Evolutionary conservation across 2,329 filamentous ascomycete genomes (phyloP).

Genomic region (Penicillium glabrum): DNA sequence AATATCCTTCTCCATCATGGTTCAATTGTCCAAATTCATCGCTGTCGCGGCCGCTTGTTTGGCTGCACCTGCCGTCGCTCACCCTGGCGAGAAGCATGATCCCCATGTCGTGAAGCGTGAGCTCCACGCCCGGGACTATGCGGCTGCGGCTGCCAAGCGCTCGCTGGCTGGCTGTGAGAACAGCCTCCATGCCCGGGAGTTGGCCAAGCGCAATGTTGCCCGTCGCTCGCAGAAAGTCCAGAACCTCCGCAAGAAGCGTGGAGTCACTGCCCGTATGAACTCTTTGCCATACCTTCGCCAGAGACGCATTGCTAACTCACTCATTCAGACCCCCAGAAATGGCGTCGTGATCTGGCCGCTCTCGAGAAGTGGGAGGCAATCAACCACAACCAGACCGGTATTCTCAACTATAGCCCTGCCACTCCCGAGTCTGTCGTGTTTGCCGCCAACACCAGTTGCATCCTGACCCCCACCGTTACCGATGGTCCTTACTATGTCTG

Average conservation of each 20-base stretch:
- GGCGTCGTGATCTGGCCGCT: conserved; percentile 37
- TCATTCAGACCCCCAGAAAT: conserved; percentile 19
- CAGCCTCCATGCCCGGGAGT: conserved; percentile 20
- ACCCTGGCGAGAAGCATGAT: conserved; percentile 34
- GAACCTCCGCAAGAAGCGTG: conserved; percentile 26
- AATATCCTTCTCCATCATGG: conserved; percentile 8
- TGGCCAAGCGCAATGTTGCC: conserved; percentile 27
- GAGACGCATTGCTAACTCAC: neutral
- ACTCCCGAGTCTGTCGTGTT: conserved; percentile 36
- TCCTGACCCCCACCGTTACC: conserved; percentile 45
- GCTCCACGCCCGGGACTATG: conserved; percentile 26
- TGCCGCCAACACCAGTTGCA: conserved; percentile 45
- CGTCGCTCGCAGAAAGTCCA: conserved; percentile 29
- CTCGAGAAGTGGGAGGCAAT: conserved; percentile 40
- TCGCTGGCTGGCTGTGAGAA: conserved; percentile 26
- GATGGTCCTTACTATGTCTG: conserved; percentile 49
- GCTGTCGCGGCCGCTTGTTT: conserved; percentile 29
- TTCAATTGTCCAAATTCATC: conserved; percentile 29
- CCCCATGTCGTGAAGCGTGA: conserved; percentile 29
- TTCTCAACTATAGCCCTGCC: conserved; percentile 25
- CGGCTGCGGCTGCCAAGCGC: conserved; percentile 25
- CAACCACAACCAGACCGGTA: conserved; percentile 40
- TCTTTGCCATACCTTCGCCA: neutral
- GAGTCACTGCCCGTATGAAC: conserved; percentile 25
- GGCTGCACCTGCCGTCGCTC: conserved; percentile 27